These are phyloP conservation scores for Arabidopsis suecica DNA, from an alignment of 345 rosid species.

Conservation along the genomic window DNA sequence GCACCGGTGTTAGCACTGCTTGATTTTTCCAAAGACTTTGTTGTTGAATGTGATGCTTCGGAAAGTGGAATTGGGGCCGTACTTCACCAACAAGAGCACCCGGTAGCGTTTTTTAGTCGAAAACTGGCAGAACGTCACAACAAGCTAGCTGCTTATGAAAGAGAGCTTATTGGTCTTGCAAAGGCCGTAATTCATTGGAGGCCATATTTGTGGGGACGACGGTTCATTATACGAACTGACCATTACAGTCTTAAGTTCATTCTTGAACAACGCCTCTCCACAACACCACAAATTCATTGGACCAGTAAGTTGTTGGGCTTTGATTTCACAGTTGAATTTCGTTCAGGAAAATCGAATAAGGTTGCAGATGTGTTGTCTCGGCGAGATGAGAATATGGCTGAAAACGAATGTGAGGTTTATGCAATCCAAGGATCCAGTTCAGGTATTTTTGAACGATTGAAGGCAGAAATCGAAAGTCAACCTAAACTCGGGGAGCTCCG, in stretches of 20 bases:
- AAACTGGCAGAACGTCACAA: not conserved
- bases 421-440: too few species aligned
- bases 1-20: not conserved
- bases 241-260: not conserved
- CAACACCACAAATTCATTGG: not conserved
- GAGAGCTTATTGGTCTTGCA: not conserved
- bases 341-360: not conserved
- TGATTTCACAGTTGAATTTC: not conserved
- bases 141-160: not conserved
- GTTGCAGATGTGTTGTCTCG: not conserved
- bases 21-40: not conserved
- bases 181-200: not conserved
- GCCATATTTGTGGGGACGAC: not conserved
- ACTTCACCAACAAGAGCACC: not conserved
- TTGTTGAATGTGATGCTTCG: not conserved
- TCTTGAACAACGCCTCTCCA: not conserved
- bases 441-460: not conserved
- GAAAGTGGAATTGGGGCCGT: not conserved
- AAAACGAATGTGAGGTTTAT: too few species aligned
- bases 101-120: not conserved
- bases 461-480: not conserved
- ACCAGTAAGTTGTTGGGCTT: not conserved
- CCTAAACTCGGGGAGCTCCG: not conserved
- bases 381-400: too few species aligned
- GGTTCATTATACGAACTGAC: not conserved